Evolutionary conservation across 2,329 filamentous ascomycete genomes (phyloP).

Genomic region (Zymoseptoria crescenta): DNA sequence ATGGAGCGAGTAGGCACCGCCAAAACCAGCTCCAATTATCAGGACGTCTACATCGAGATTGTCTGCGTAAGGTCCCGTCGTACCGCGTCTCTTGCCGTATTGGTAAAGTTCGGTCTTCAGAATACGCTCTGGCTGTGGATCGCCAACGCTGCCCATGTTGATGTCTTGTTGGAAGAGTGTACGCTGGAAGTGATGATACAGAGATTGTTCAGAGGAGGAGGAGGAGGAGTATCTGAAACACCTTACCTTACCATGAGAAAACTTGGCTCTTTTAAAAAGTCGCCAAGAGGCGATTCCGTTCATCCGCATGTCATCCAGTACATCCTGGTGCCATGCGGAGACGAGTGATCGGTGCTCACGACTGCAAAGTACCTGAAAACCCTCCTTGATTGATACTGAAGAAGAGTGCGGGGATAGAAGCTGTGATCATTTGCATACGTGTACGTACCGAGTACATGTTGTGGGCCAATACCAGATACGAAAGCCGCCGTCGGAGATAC

Average conservation of each 20-base stretch:
- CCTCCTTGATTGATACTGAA: background rate
- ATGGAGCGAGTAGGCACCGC: slow-evolving; percentile 37
- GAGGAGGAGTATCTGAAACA: background rate
- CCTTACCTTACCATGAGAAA: background rate
- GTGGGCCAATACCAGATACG: background rate
- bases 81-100: slow-evolving; percentile 16
- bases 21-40: slow-evolving; percentile 37
- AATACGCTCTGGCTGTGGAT: slow-evolving; percentile 17
- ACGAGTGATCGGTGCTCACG: background rate
- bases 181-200: background rate
- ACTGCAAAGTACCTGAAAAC: background rate
- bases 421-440: background rate
- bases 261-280: background rate
- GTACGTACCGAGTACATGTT: background rate
- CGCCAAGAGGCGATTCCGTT: background rate
- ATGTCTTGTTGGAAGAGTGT: background rate
- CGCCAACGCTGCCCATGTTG: slow-evolving; percentile 16
- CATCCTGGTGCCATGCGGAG: background rate
- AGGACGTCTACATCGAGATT: slow-evolving; percentile 25
- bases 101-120: slow-evolving; percentile 21
- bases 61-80: slow-evolving; percentile 22
- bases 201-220: background rate
- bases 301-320: background rate
- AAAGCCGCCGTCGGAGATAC: background rate
- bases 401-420: background rate